These are phyloP conservation scores for Anthracocystis panici-leucophaei DNA, from an alignment of 1,284 basidiomycete genomes.

Conservation along the genomic window DNA sequence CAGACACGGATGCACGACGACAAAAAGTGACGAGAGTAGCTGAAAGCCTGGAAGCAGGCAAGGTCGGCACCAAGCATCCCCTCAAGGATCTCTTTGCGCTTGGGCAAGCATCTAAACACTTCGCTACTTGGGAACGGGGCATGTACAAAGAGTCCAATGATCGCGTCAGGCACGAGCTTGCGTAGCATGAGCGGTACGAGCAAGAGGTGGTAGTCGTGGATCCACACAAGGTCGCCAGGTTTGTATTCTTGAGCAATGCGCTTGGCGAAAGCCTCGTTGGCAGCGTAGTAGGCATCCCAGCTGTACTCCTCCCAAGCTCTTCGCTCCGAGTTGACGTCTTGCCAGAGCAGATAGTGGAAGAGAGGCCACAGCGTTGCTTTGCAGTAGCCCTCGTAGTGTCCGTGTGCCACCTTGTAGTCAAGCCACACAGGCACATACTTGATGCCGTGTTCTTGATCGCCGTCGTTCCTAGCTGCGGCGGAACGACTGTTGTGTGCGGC, in stretches of 20 bases:
- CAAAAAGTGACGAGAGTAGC: conserved; percentile 94
- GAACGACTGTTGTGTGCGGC: conserved; percentile 71
- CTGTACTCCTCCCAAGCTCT: conserved; percentile 77
- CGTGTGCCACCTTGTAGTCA: conserved; percentile 87
- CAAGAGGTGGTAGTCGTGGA: conserved; percentile 82
- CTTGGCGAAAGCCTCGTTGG: conserved; percentile 86
- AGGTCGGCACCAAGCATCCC: conserved; percentile 98
- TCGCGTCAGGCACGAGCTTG: conserved; percentile 79
- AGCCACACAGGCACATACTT: conserved; percentile 91
- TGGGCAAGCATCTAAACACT: conserved; percentile 90
- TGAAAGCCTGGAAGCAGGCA: conserved; percentile 95
- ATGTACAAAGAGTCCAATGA: conserved; percentile 92
- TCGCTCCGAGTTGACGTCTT: conserved; percentile 77
- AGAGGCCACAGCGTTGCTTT: conserved; percentile 97
- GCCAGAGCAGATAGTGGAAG: conserved; percentile 98
- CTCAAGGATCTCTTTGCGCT: conserved; percentile 89
- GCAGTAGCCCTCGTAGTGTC: conserved; percentile 93
- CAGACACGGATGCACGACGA: conserved; percentile 95
- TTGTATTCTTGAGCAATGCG: conserved; percentile 81
- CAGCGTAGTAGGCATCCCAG: conserved; percentile 85
- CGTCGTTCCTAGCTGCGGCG: conserved; percentile 70
- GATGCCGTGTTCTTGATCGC: conserved; percentile 63
- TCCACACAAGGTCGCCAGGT: conserved; percentile 82
- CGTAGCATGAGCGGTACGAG: conserved; percentile 88
- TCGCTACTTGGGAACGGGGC: conserved; percentile 97